Conservation (phyloP, 495 filamentous ascomycete species). For the Penicillium pancosmium region DNA sequence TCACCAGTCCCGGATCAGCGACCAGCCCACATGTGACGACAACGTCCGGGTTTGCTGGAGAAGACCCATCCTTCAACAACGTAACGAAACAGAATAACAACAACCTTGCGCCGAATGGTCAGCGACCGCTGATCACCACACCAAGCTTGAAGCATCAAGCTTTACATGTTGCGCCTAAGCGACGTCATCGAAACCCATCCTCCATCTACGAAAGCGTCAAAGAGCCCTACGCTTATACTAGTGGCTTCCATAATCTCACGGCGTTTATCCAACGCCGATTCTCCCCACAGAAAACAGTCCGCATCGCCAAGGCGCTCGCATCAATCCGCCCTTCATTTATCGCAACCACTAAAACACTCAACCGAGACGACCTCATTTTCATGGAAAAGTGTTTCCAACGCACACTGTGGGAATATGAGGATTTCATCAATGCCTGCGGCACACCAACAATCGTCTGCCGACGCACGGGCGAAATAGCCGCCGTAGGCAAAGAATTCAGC, state of each 20-base stretch:
- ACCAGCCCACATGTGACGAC: constrained; percentile 51
- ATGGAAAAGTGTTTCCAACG: constrained; percentile 98
- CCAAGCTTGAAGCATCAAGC: constrained; percentile 52
- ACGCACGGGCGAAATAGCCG: constrained; percentile 88
- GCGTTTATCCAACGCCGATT: constrained; percentile 81
- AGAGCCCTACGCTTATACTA: constrained; percentile 86
- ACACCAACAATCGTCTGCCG: constrained; percentile 91
- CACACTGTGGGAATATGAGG: constrained; percentile 87
- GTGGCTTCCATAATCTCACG: constrained; percentile 85
- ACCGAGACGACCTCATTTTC: constrained; percentile 86
- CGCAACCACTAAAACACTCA: constrained; percentile 79
- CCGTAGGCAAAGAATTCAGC: constrained; percentile 91
- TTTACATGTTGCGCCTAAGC: constrained; percentile 47
- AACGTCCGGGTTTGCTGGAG: constrained; percentile 32
- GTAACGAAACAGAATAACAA: constrained; percentile 42
- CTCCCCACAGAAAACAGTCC: constrained; percentile 62
- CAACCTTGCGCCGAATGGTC: constrained; percentile 38
- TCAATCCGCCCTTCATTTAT: constrained; percentile 93
- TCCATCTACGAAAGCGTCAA: constrained; percentile 86
- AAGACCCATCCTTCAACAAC: constrained; percentile 36
- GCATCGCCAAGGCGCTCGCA: constrained; percentile 84
- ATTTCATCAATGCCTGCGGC: constrained; percentile 82
- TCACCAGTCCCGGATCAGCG: constrained; percentile 61
- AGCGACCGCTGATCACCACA: constrained; percentile 44
- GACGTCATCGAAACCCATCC: constrained; percentile 72